Base-by-base conservation (phyloP, 2,329 filamentous ascomycete genomes). In the Xylariales sp. region DNA sequence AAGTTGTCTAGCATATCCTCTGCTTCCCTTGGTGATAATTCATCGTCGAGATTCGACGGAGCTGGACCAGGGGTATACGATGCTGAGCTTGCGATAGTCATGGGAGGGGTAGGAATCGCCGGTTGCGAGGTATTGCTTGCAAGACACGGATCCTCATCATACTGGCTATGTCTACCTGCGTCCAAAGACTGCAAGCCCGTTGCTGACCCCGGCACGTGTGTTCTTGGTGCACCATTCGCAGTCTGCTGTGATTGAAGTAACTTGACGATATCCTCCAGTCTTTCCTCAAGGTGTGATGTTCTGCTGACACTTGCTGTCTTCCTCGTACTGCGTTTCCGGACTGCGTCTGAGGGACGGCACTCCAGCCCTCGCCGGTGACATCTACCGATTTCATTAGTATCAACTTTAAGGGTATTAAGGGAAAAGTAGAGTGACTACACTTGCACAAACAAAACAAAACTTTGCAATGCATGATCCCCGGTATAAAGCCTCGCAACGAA, bases 231-330 rank as follows among this genome's bases (percentile, higher is more conserved):
- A n/a, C n/a, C n/a, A n/a, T n/a, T n/a, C n/a, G n/a, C n/a, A n/a
- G n/a, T n/a, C 21, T 40, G 38, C 32, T 49, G 50, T 9, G 56
- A 49, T 27, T 55, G 52, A 9, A 68, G 53, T 4, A 60, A 44
- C 4, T 46, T 46, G 1, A 56, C 55, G 1, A 60, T 39, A 12
- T 54, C 51, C 18, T 59, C 56, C 1, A 59, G 47, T 42, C 53
- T 56, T 27, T 56, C 50, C 38, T 58, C 55, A 4, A 58, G 42
- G 4, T 51, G 47, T 3, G 48, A 47, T 19, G 42, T 49, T 34
- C 45, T 49, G n/a, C 29, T 50, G 2, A 45, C 46, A 12, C 14
- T 21, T 21, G 31, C 24, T 6, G 47, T 44, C 36, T 47, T 53
- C 38, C 51, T 46, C 28, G 44, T 32, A 19, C 42, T 37, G 4